A percentile compares a stretch with the other conserved stretches of the same genome.
Evolutionary conservation across 2,329 filamentous ascomycete species (phyloP).

Genomic region (Penicillium sp.): DNA sequence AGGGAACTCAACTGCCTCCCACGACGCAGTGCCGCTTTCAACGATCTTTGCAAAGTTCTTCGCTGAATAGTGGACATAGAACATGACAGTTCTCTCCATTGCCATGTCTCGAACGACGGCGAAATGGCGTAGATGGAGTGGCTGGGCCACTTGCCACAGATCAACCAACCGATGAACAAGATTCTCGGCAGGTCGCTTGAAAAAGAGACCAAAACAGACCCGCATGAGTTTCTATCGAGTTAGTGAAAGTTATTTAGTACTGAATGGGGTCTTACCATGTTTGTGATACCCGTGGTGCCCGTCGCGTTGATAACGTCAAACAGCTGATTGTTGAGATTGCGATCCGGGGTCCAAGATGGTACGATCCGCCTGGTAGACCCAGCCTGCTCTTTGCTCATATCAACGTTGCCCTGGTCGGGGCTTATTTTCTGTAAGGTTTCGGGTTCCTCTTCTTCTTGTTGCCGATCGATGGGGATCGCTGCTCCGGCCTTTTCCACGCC

Average conservation of each 20-base stretch:
- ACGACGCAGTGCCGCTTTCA: constrained; percentile 50
- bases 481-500: constrained; percentile 12
- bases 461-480: not conserved
- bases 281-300: constrained; percentile 54
- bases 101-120: constrained; percentile 58
- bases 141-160: constrained; percentile 61
- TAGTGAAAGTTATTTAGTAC: not conserved
- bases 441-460: constrained; percentile 26
- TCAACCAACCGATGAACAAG: constrained; percentile 56
- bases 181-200: constrained; percentile 57
- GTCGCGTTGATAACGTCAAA: constrained; percentile 51
- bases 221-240: constrained; percentile 39
- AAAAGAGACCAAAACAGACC: constrained; percentile 53
- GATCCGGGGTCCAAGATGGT: constrained; percentile 59
- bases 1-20: constrained; percentile 54
- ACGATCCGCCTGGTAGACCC: constrained; percentile 40
- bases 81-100: constrained; percentile 48
- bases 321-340: constrained; percentile 54
- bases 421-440: too few species aligned
- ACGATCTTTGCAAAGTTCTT: constrained; percentile 57
- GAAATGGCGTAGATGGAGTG: constrained; percentile 58
- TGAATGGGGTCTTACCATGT: constrained; percentile 37
- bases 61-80: constrained; percentile 59
- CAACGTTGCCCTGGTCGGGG: constrained; percentile 17
- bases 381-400: constrained; percentile 25